A percentile compares a stretch with the other conserved stretches of the same genome.
Evolutionary conservation across 768 basidiomycete genomes (phyloP).

Genomic region (Lepiota brunneoincarnata): DNA sequence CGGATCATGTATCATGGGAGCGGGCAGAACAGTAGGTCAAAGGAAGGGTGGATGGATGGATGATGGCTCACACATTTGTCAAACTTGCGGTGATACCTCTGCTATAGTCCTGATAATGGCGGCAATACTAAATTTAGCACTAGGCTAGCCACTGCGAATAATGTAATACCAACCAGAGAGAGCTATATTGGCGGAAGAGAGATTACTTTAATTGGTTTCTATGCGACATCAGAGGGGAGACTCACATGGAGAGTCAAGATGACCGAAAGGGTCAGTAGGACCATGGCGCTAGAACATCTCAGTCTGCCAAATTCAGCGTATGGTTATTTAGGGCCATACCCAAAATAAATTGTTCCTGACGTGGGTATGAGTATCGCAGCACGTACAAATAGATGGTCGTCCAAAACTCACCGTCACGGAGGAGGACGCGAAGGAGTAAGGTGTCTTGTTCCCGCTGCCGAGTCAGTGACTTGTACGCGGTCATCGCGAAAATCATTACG

Average conservation of each 20-base stretch:
- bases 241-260: conserved; percentile 18
- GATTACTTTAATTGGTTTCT: not conserved
- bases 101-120: conserved; percentile 16
- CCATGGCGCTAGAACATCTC: conserved; percentile 17
- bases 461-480: conserved; percentile 32
- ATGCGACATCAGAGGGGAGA: not conserved
- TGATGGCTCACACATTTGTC: conserved; percentile 25
- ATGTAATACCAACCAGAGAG: not conserved
- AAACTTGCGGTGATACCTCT: conserved; percentile 23
- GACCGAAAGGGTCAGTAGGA: conserved; percentile 14
- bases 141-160: too few relatives aligned
- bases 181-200: conserved; percentile 3
- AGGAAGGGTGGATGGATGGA: not conserved
- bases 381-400: not conserved
- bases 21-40: not conserved
- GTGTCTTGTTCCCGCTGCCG: conserved; percentile 15
- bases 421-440: conserved; percentile 29
- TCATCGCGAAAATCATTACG: conserved; percentile 38
- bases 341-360: conserved; percentile 41
- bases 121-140: not conserved
- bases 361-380: not conserved
- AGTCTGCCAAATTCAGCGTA: not conserved
- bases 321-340: conserved; percentile 20
- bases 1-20: not conserved
- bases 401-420: conserved; percentile 38